Conservation (phyloP, 176 grass and related monocot species). For the Avena sativa region DNA sequence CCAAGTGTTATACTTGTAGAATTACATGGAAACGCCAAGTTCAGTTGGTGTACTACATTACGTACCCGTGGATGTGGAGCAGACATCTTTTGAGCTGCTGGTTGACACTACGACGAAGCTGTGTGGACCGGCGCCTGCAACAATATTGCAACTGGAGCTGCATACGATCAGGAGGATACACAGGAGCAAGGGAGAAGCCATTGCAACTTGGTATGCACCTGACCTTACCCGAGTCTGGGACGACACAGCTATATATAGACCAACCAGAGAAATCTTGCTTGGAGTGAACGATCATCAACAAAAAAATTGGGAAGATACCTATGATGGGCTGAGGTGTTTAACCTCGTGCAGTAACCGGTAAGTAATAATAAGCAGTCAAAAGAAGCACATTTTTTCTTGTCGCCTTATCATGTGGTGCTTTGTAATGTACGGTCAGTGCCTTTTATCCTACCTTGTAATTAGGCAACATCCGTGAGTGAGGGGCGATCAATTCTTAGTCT, state of each 20-base stretch:
- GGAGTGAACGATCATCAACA: not conserved
- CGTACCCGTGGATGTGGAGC: not conserved
- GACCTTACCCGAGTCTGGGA: not conserved
- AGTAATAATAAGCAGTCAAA: not conserved
- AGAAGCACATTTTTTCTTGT: not conserved
- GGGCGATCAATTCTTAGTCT: not conserved
- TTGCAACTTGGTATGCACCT: not conserved
- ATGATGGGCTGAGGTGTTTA: conserved; percentile 4
- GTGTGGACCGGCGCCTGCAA: not conserved
- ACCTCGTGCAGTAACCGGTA: not conserved
- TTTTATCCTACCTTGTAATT: not conserved
- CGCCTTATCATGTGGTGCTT: not conserved
- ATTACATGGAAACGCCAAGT: not conserved
- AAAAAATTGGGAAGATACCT: not conserved
- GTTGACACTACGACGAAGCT: conserved; percentile 7
- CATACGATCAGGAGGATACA: conserved; percentile 3
- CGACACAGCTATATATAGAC: not conserved
- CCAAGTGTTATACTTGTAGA: not conserved
- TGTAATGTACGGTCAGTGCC: not conserved
- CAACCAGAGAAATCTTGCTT: not conserved
- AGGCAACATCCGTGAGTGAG: not conserved
- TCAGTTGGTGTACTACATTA: not conserved
- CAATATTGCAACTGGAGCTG: not conserved
- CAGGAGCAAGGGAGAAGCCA: conserved; percentile 3
- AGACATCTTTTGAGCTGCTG: conserved; percentile 1